These are phyloP conservation scores for Batkoa obscura DNA, from an alignment of 371 early-diverging fungal genomes.

Conservation along the genomic window DNA sequence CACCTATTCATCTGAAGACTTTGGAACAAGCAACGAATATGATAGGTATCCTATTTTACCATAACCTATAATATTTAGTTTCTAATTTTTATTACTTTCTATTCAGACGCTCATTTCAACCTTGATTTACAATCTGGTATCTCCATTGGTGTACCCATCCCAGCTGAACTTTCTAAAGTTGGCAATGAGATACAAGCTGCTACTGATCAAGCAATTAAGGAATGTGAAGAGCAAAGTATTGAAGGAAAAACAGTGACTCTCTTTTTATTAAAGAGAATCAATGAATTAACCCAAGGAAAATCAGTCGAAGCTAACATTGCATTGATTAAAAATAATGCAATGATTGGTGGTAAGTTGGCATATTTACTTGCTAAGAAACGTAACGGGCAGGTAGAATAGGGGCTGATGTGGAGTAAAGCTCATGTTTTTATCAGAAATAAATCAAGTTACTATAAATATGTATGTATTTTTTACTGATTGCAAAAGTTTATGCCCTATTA, in stretches of 20 bases:
- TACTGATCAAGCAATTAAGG: slow-evolving; percentile 44
- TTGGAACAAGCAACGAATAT: slow-evolving; percentile 28
- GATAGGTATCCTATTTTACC: background rate
- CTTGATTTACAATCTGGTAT: slow-evolving; percentile 44
- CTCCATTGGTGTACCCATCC: slow-evolving; percentile 81
- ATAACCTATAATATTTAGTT: background rate
- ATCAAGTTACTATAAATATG: too few relatives aligned
- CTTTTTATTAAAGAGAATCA: slow-evolving; percentile 61
- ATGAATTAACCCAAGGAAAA: slow-evolving; percentile 58
- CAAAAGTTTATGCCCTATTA: too few relatives aligned
- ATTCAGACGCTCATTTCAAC: background rate
- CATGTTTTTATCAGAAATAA: too few relatives aligned
- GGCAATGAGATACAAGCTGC: slow-evolving; percentile 22
- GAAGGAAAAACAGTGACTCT: slow-evolving; percentile 80
- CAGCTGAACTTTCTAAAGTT: slow-evolving; percentile 38
- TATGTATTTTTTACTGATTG: too few relatives aligned
- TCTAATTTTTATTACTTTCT: too few relatives aligned
- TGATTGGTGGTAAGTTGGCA: slow-evolving; percentile 58
- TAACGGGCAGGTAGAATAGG: too few relatives aligned
- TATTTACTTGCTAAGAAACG: too few relatives aligned
- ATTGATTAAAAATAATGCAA: slow-evolving; percentile 77
- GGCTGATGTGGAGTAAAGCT: too few relatives aligned
- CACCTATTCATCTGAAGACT: slow-evolving; percentile 11
- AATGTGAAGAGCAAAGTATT: slow-evolving; percentile 25
- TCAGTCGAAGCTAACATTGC: slow-evolving; percentile 72